phyloP scores from a whole-genome alignment of 768 basidiomycete species.

The Mycena belliarum region DNA sequence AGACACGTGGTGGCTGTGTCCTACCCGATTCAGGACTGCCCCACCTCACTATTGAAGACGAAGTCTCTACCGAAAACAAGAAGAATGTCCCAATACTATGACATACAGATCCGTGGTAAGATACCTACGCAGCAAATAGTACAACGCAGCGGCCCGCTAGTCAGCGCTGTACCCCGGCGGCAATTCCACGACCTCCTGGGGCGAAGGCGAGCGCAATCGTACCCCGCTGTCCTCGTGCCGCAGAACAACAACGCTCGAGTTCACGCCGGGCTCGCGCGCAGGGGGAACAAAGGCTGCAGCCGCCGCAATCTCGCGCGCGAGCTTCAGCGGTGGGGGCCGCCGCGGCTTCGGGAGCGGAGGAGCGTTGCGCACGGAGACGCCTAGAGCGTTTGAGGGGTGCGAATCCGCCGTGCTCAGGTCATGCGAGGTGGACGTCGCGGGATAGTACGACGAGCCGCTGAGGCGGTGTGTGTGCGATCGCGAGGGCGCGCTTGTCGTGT shows the following conservation, averaged over 20 bases:
- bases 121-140: too few species aligned
- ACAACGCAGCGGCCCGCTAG: too few species aligned
- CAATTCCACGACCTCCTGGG: background rate
- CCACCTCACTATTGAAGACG: too few species aligned
- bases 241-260: background rate
- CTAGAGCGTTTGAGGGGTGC: too few species aligned
- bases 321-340: background rate
- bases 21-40: too few species aligned
- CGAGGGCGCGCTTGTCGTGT: background rate
- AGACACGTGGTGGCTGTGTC: too few species aligned
- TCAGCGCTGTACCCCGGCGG: constrained; percentile 7
- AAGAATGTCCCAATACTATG: too few species aligned
- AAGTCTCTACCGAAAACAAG: too few species aligned
- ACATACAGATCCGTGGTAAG: too few species aligned
- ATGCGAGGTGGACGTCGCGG: too few species aligned
- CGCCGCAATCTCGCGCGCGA: background rate
- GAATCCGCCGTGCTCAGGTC: background rate
- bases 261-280: background rate
- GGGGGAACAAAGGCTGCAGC: background rate
- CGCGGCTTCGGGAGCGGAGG: background rate
- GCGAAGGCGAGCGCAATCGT: background rate
- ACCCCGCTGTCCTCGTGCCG: constrained; percentile 14
- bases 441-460: background rate
- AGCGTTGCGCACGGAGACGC: background rate
- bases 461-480: background rate